Conservation (phyloP, 768 basidiomycete genomes). For the Neoboletus brunneissimus region DNA sequence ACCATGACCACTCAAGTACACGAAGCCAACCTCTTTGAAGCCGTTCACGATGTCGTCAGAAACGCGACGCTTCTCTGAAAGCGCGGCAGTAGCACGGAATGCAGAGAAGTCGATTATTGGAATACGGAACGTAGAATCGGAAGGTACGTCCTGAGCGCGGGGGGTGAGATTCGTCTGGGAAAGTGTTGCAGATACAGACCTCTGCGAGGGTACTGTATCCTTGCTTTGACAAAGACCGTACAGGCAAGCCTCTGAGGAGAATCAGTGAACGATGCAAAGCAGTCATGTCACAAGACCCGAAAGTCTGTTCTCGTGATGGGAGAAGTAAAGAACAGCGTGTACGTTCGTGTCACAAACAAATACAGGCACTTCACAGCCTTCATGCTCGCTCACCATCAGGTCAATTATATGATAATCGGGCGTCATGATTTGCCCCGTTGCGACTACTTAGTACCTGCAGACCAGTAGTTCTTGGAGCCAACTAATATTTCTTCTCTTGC, state of each 20-base stretch:
- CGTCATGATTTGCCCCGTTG: too few relatives aligned
- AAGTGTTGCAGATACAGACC: conserved; percentile 8
- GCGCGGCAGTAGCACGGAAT: conserved; percentile 51
- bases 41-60: conserved; percentile 71
- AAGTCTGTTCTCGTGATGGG: not conserved
- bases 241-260: conserved; percentile 1
- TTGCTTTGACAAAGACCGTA: conserved; percentile 5
- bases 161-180: conserved; percentile 6
- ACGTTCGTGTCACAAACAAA: not conserved
- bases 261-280: conserved; percentile 14
- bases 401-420: too few relatives aligned
- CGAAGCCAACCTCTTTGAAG: conserved; percentile 78
- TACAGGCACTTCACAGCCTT: too few relatives aligned
- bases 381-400: too few relatives aligned
- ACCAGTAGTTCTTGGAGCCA: not conserved
- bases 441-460: too few relatives aligned
- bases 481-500: not conserved
- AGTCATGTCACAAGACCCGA: not conserved
- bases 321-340: not conserved
- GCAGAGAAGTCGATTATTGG: conserved; percentile 78
- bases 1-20: conserved; percentile 75
- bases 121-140: conserved; percentile 51
- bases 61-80: conserved; percentile 54
- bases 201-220: conserved; percentile 26
- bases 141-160: conserved; percentile 31